These are phyloP conservation scores for Populus davidiana DNA, from an alignment of 345 rosid species.

Conservation along the genomic window DNA sequence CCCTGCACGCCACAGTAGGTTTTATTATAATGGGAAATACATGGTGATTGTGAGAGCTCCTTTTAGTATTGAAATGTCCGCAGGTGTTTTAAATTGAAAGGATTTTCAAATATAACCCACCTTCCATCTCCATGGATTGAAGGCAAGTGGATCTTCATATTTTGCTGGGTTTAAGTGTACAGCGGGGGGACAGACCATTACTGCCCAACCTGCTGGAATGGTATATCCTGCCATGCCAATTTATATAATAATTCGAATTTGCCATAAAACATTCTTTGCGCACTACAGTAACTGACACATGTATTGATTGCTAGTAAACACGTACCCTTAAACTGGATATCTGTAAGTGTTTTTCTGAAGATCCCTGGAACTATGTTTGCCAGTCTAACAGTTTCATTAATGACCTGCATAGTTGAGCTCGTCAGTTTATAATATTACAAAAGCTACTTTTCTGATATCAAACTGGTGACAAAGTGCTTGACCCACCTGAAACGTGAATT, in stretches of 20 bases:
- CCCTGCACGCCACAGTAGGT: conserved; percentile 45
- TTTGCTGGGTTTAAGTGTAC: conserved; percentile 71
- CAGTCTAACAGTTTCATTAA: conserved; percentile 84
- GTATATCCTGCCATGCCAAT: conserved; percentile 59
- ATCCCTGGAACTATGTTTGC: conserved; percentile 95
- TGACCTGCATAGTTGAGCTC: conserved; percentile 52
- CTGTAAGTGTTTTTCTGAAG: conserved; percentile 78
- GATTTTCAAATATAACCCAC: conserved; percentile 36
- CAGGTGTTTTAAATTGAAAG: conserved; percentile 12
- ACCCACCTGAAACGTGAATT: conserved; percentile 83
- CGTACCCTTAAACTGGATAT: conserved; percentile 69
- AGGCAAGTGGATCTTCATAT: conserved; percentile 70
- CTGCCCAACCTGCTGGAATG: conserved; percentile 90
- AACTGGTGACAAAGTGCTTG: conserved; percentile 2
- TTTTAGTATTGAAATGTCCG: background rate
- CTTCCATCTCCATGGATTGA: conserved; percentile 92
- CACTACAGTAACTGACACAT: background rate
- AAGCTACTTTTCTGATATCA: background rate
- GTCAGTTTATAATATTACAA: conserved; percentile 11
- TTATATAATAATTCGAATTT: background rate
- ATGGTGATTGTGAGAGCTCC: background rate
- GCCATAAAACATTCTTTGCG: background rate
- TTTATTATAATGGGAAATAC: background rate
- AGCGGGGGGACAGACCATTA: conserved; percentile 94
- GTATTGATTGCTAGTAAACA: background rate